Conservation (phyloP, 148 eudicot genomes). For the Fallopia convolvulus region DNA sequence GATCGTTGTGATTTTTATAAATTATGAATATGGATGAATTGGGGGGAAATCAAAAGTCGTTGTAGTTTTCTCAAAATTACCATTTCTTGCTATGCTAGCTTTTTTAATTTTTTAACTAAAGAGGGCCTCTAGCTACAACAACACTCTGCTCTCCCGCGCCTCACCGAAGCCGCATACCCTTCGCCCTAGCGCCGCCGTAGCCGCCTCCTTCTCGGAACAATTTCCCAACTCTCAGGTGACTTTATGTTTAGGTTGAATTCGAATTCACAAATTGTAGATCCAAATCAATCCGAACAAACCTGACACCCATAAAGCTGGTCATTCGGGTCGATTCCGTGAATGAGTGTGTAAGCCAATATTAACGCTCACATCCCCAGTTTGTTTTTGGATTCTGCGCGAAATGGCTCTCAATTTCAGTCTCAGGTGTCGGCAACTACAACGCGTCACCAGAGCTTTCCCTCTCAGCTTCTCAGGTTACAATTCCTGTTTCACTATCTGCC, state of each 20-base stretch:
- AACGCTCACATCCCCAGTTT: not conserved
- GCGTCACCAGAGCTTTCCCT: not conserved
- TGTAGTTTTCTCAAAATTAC: no score
- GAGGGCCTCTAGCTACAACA: no score
- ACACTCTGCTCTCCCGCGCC: not conserved
- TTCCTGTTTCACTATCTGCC: not conserved
- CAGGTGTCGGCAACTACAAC: constrained; percentile 2
- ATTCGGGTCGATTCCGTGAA: not conserved
- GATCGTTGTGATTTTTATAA: no score
- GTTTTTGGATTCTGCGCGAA: not conserved
- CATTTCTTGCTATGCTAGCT: no score
- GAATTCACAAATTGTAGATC: not conserved
- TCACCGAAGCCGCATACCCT: not conserved
- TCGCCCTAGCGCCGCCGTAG: not conserved
- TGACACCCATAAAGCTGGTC: not conserved
- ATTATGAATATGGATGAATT: no score
- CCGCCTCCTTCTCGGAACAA: not conserved
- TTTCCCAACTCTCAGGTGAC: not conserved
- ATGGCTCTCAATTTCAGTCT: constrained; percentile 10
- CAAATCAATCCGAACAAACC: not conserved
- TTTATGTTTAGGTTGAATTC: not conserved
- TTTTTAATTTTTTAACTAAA: no score
- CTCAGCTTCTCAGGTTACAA: constrained; percentile 4
- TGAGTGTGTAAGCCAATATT: not conserved
- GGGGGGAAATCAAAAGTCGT: no score